Conservation (phyloP, 1,284 basidiomycete genomes). For the Agaricales sp. region DNA sequence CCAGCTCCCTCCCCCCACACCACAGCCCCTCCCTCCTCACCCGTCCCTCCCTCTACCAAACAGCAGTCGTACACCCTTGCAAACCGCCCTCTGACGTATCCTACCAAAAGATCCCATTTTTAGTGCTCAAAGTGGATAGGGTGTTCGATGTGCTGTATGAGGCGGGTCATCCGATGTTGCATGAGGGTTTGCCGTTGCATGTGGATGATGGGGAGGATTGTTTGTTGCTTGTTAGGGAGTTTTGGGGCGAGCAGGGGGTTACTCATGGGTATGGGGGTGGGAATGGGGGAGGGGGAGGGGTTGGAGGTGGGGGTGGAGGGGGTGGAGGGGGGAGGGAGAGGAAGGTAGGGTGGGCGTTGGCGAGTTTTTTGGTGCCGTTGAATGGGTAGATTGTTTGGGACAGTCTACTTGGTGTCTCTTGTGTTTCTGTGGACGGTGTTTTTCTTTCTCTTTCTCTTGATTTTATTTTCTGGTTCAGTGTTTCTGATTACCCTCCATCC, state of each 20-base stretch:
- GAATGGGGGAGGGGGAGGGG: constrained; percentile 52
- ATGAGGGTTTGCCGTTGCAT: constrained; percentile 58
- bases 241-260: constrained; percentile 29
- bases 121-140: constrained; percentile 48
- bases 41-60: constrained; percentile 43
- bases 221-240: constrained; percentile 40
- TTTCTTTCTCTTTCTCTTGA: background rate
- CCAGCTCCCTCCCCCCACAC: constrained; percentile 20
- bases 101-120: constrained; percentile 69
- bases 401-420: background rate
- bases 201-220: constrained; percentile 77
- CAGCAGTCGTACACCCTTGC: constrained; percentile 56
- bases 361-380: constrained; percentile 65
- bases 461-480: background rate
- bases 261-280: too few species aligned
- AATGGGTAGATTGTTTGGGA: constrained; percentile 16
- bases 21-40: constrained; percentile 34
- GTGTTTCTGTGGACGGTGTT: background rate
- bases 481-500: background rate
- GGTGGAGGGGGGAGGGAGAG: constrained; percentile 33
- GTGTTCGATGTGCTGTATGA: constrained; percentile 61
- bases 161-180: constrained; percentile 63
- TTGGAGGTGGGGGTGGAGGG: constrained; percentile 14
- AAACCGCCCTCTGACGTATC: constrained; percentile 47
- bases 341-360: constrained; percentile 67